Conservation (phyloP, 1,139 yeast species). For the Yamadazyma sp. region DNA sequence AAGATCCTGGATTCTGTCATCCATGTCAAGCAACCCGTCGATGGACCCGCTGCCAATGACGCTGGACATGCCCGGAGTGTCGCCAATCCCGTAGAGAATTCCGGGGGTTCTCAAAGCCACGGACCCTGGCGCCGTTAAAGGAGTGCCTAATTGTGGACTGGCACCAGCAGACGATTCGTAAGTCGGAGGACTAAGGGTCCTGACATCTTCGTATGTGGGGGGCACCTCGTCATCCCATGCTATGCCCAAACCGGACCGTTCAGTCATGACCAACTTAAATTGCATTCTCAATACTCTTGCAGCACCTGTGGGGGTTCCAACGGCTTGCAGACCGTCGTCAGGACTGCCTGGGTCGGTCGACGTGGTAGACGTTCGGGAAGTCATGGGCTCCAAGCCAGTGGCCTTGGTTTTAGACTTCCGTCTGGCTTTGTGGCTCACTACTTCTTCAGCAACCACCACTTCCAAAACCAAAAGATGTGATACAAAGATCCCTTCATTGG, state of each 20-base stretch:
- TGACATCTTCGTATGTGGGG: slow-evolving; percentile 86
- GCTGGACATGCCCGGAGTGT: slow-evolving; percentile 32
- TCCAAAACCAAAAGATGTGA: slow-evolving; percentile 78
- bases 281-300: slow-evolving; percentile 96
- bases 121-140: slow-evolving; percentile 11
- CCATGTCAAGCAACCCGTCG: slow-evolving; percentile 31
- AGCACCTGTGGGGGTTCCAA: slow-evolving; percentile 88
- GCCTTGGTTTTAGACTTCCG: slow-evolving; percentile 14
- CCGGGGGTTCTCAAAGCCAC: slow-evolving; percentile 16
- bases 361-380: slow-evolving; percentile 20
- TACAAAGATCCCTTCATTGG: slow-evolving; percentile 73
- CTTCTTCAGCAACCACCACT: slow-evolving; percentile 90
- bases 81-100: slow-evolving; percentile 46
- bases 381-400: slow-evolving; percentile 29
- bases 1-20: slow-evolving; percentile 38
- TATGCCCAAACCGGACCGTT: slow-evolving; percentile 91
- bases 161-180: slow-evolving; percentile 39
- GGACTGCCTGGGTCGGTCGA: slow-evolving; percentile 9
- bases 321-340: slow-evolving; percentile 22
- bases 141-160: slow-evolving; percentile 10
- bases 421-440: slow-evolving; percentile 39
- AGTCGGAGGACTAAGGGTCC: slow-evolving; percentile 82
- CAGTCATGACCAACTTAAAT: slow-evolving; percentile 76
- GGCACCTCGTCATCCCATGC: slow-evolving; percentile 99
- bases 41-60: slow-evolving; percentile 14